phyloP scores from a whole-genome alignment of 2,329 filamentous ascomycete genomes.

The Diaporthe amygdali region DNA sequence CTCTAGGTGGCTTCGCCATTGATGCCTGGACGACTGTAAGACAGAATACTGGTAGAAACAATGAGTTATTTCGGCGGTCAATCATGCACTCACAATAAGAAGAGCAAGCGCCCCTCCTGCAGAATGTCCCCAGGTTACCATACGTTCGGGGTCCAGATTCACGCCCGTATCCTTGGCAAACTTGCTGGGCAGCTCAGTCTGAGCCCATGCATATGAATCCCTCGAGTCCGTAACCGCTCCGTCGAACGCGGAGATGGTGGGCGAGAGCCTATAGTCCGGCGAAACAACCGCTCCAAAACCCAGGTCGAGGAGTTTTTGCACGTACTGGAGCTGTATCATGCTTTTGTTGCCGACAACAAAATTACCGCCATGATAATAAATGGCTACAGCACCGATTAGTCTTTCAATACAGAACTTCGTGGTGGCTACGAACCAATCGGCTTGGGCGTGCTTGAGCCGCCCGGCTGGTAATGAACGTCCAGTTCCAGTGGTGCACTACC shows the following conservation, averaged over 20 bases:
- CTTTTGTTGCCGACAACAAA: not conserved
- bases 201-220: not conserved
- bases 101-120: not conserved
- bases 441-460: not conserved
- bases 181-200: not conserved
- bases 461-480: not conserved
- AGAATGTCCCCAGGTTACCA: not conserved
- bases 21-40: not conserved
- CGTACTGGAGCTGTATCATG: not conserved
- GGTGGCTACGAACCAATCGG: not conserved
- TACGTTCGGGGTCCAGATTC: not conserved
- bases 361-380: not conserved
- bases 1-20: not conserved
- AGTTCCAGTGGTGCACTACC: not conserved
- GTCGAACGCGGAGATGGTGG: not conserved
- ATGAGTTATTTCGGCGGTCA: not conserved
- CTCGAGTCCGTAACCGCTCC: not conserved
- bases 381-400: not conserved
- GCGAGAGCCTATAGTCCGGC: not conserved
- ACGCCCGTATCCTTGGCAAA: not conserved
- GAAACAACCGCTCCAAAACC: not conserved
- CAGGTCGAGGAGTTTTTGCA: not conserved
- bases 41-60: not conserved
- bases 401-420: not conserved
- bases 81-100: not conserved